A percentile compares a stretch with the other conserved stretches of the same genome.
Conservation (phyloP, 164 flowering plant genomes). For the Vitis riparia region DNA sequence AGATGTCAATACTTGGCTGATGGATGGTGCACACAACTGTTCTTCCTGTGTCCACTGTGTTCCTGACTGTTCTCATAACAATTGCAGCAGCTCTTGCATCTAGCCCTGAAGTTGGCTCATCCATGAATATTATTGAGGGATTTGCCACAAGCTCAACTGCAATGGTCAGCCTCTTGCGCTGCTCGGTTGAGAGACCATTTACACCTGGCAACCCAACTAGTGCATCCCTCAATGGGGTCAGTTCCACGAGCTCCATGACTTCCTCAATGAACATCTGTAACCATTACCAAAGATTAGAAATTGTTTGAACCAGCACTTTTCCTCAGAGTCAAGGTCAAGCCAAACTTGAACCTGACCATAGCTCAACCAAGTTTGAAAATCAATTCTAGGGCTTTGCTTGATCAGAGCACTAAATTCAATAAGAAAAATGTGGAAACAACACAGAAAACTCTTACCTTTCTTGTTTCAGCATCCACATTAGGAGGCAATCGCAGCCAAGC, state of each 20-base stretch:
- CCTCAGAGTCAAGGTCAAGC: no score
- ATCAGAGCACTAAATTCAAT: no score
- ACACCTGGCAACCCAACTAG: constrained; percentile 59
- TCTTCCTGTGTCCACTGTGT: constrained; percentile 67
- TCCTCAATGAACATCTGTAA: constrained; percentile 57
- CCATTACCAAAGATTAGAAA: background rate
- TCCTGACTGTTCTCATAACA: constrained; percentile 68
- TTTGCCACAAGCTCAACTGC: constrained; percentile 70
- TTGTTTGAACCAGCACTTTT: no score
- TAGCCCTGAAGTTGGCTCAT: constrained; percentile 71
- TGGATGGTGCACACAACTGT: constrained; percentile 72
- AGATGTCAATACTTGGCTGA: constrained; percentile 69
- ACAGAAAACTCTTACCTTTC: constrained; percentile 26
- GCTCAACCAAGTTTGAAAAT: no score
- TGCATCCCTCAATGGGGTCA: constrained; percentile 36
- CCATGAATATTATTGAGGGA: constrained; percentile 71
- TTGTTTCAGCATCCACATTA: constrained; percentile 28
- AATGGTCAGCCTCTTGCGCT: constrained; percentile 60
- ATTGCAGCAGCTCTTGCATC: constrained; percentile 78
- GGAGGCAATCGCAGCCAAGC: constrained; percentile 61
- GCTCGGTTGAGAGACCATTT: constrained; percentile 60
- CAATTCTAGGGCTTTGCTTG: no score
- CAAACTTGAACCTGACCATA: no score
- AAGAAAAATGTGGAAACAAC: no score
- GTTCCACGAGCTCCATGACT: constrained; percentile 59